Evolutionary conservation across 169 alveolate genomes (phyloP), one percentile per base, ranked within the genome.

Genomic region (Plasmodium yoelii): DNA sequence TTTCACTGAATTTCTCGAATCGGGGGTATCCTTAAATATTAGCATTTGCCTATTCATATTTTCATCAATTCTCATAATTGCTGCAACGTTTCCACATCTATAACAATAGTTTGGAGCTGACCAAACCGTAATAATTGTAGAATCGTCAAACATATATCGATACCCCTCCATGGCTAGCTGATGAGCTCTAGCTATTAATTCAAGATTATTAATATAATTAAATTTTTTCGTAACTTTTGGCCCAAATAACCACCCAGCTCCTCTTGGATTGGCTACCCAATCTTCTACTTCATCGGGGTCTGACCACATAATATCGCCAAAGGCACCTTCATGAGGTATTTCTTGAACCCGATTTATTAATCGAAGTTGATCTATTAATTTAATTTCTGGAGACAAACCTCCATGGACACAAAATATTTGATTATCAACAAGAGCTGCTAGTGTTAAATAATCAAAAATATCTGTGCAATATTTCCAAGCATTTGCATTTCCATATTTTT

Each of bases 231-330:
- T 93, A 49, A 95, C 95, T 90, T 98, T 99, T 26, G 97, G 99
- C n/a, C 99, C 99, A 92, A 99, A 99, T 55, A 98, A 95, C 96
- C 96, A 98, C 7, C 99, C 99, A 1, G 99, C 99, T n/a, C 99
- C 99, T 74, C 99, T 94, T 4, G 99, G 99, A 63, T 99, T 96
- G 49, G 97, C 96, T n/a, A 99, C 99, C 99, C 99, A 99, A 51
- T 99, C 99, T 67, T 95, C 92, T 68, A 97, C 96, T 59, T 98
- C 99, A 75, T 99, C 99, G 4, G 99, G 99, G 91, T 99, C 99
- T 46, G 99, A 97, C 99, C 99, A 99, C 94, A 99, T 96, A 59
- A 99, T 94, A 92, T 99, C 99, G 88, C 99, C 98, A 99, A 99
- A 98, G 1, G 99, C 99, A 5, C 99, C 99, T 92, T 98, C 99